Evolutionary conservation across 495 filamentous ascomycete species (phyloP).

Genomic region (Xylaria acuta): DNA sequence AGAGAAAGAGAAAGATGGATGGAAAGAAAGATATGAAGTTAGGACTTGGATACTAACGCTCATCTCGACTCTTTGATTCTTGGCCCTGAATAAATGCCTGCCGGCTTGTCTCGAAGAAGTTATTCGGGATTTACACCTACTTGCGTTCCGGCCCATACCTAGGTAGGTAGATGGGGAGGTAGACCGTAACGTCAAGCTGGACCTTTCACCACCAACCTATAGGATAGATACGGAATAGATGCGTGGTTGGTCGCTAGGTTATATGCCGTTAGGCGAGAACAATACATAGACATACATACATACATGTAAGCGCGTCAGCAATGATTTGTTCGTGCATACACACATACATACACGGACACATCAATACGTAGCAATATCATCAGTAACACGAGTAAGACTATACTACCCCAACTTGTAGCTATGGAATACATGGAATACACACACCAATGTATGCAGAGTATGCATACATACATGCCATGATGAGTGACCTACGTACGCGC

Average conservation of each 20-base stretch:
- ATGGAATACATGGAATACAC: constrained; percentile 20
- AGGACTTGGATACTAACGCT: neutral
- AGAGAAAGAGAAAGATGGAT: neutral
- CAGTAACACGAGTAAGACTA: constrained; percentile 20
- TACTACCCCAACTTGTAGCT: constrained; percentile 17
- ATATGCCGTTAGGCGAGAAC: constrained; percentile 23
- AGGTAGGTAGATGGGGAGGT: constrained; percentile 8
- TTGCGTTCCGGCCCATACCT: neutral
- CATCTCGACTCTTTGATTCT: neutral
- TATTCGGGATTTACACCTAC: constrained; percentile 8
- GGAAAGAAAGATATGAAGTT: neutral
- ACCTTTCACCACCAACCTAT: neutral
- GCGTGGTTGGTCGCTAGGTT: constrained; percentile 11
- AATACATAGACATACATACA: constrained; percentile 1
- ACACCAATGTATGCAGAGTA: constrained; percentile 13
- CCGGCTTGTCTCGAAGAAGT: neutral
- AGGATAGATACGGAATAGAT: constrained; percentile 15
- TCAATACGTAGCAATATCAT: constrained; percentile 14
- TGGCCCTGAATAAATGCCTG: neutral
- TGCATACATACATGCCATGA: constrained; percentile 15
- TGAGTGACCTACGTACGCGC: neutral
- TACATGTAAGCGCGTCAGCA: constrained; percentile 23
- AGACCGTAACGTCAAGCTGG: neutral
- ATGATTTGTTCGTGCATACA: constrained; percentile 8
- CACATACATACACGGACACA: constrained; percentile 13